Percentiles rank a stretch among this genome's conserved stretches.
These are phyloP conservation scores for Heritiera fomes DNA, from an alignment of 345 rosid species.

Conservation along the genomic window DNA sequence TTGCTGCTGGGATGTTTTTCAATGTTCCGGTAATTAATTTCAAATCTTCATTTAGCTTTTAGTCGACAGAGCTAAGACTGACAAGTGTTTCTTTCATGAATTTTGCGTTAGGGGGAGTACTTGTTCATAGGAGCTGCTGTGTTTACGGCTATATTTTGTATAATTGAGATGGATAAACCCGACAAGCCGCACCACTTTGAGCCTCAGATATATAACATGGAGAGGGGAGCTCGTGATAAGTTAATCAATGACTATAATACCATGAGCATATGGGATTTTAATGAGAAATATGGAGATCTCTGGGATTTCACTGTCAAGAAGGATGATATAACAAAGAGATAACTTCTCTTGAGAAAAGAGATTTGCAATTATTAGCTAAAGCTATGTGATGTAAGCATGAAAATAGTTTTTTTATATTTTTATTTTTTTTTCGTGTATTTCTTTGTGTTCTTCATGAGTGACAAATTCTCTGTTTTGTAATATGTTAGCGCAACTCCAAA, in stretches of 20 bases:
- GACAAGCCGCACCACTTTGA: slow-evolving; percentile 91
- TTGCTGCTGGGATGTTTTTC: slow-evolving; percentile 68
- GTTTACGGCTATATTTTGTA: slow-evolving; percentile 58
- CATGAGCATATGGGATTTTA: slow-evolving; percentile 92
- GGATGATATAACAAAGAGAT: slow-evolving; percentile 65
- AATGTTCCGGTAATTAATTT: slow-evolving; percentile 67
- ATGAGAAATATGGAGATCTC: slow-evolving; percentile 85
- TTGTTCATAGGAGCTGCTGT: slow-evolving; percentile 78
- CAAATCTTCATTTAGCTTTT: slow-evolving; percentile 10
- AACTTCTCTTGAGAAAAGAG: slow-evolving; percentile 13
- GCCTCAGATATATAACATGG: slow-evolving; percentile 86
- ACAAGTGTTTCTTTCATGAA: neutral
- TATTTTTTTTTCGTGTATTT: neutral
- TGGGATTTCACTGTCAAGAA: slow-evolving; percentile 83
- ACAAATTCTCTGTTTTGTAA: neutral
- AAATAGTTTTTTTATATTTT: neutral
- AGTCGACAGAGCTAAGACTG: neutral
- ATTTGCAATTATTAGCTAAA: slow-evolving; percentile 10
- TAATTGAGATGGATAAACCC: slow-evolving; percentile 92
- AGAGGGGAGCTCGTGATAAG: slow-evolving; percentile 89
- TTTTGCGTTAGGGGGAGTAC: slow-evolving; percentile 63
- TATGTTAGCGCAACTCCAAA: no score
- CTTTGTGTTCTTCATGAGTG: neutral
- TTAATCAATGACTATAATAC: slow-evolving; percentile 76
- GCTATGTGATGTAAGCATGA: neutral